Evolutionary conservation across 331 rosid genomes (phyloP), one percentile per base, ranked within the genome.

Genomic region (Arachis monticola): DNA sequence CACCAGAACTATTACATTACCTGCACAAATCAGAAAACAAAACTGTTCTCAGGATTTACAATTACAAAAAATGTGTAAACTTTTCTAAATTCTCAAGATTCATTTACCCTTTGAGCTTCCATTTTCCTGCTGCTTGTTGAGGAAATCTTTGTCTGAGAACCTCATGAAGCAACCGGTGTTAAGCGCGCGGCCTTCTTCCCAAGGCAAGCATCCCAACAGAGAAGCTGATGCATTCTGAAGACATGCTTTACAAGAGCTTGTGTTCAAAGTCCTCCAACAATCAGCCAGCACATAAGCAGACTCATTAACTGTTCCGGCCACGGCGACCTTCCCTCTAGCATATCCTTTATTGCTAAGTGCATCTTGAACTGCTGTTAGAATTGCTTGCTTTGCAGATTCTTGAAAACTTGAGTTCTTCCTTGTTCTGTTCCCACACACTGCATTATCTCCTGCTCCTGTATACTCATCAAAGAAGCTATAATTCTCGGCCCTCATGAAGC

Each of bases 81-180:
- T n/a, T 32, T 58, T 71, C 67, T 47, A 2, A 51, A 51, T 10
- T 51, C 6, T 51, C 14, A 11, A 22, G 44, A 41, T 59, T 63
- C 41, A 8, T 77, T 46, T 77, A 87, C 96, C 89, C 84, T 77
- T 60, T 14, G 86, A 88, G 51, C 80, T 83, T 60, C 75, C 78
- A 80, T 58, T 82, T 65, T 76, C 71, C 13, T 3, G 47, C 75
- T 75, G 81, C 74, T 81, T 80, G 82, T 94, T 92, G 70, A 94
- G 92, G 74, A 94, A 94, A 72, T 92, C 86, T 47, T 2, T 86
- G 69, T 92, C 87, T 0, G 96, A 92, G 83, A 90, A 94, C 86
- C 96, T 88, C 92, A 94, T 83, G 88, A 92, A 92, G 88, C 97
- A 94, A 5, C 99, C 97, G 0, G 97, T 86, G 77, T 90, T 64